Evolutionary conservation across 805 yeast species (phyloP), one percentile per base, ranked within the genome.

Genomic region (Cyberlindnera euphorbiiphila): DNA sequence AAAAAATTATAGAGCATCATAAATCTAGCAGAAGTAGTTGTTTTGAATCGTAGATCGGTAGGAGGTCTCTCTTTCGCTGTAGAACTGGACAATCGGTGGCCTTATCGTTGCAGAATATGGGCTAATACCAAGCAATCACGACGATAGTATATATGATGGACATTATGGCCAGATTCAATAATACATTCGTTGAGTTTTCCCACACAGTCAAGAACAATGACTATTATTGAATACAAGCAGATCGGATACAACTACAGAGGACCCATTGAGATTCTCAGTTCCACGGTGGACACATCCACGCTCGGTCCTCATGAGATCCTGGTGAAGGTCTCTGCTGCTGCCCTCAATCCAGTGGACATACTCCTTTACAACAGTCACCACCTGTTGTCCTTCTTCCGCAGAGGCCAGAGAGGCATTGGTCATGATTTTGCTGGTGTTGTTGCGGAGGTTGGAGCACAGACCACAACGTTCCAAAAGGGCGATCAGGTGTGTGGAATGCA

Each of bases 321-420:
- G 3, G 62, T 79, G 38, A 65, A 69, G 50, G 65, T 71, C 9
- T 53, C 57, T 17, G 69, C 78, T 9, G 69, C 61, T 27, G 80
- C 78, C 1, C 55, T 68, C 17, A 79, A 79, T 51, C 85, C 85
- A 9, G 65, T 77, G 15, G 85, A 79, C 36, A 10, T 75, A 64
- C 64, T 72, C 44, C 73, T 74, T 41, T 43, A 40, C 53, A 41
- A 50, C 39, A 34, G 53, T 8, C 50, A 47, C 13, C 9, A 9
- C 50, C 12, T 48, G 50, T 44, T 67, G 67, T 13, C 49, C 19
- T 16, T 51, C 57, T 14, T 51, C 55, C 38, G 36, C 4, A 34
- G 49, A 24, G 18, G 28, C 32, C 49, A 26, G 48, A 51, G 57
- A 18, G 62, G 74, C n/a, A 53, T 65, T 18, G 84, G 83, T 13